These are phyloP conservation scores for Balamuthia mandrillaris DNA, from an alignment of 208 protist species.

Conservation along the genomic window DNA sequence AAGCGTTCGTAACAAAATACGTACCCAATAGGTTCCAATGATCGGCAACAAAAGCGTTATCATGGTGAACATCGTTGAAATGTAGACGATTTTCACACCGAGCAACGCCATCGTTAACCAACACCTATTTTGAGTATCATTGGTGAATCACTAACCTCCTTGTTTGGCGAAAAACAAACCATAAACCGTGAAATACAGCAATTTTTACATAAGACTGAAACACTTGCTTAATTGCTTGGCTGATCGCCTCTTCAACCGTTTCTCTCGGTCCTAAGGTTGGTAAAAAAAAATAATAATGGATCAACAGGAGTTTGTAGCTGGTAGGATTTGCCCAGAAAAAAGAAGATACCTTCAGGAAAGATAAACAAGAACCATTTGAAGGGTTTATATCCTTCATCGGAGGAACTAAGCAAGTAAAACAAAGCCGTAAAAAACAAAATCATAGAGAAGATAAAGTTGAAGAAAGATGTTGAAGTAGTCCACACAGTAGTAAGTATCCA, in stretches of 20 bases:
- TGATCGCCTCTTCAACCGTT: constrained; percentile 16
- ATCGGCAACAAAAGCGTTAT: neutral
- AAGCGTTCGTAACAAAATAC: neutral
- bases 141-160: no score
- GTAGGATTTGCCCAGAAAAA: no score
- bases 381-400: constrained; percentile 5
- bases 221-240: constrained; percentile 25
- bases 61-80: constrained; percentile 5
- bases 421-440: constrained; percentile 27
- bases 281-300: neutral
- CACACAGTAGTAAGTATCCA: neutral
- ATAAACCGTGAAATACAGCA: constrained; percentile 2
- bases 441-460: neutral
- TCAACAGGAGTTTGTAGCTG: neutral
- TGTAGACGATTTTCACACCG: constrained; percentile 26
- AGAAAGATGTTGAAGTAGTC: neutral
- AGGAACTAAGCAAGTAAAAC: neutral
- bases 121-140: no score
- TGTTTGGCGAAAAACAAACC: no score
- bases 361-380: constrained; percentile 40
- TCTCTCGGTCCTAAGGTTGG: neutral
- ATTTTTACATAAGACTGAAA: constrained; percentile 7
- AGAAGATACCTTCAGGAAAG: neutral
- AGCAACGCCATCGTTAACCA: constrained; percentile 13
- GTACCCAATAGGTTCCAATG: neutral